Base-by-base conservation (phyloP, 129 eudicot genomes). In the Arctium minus region DNA sequence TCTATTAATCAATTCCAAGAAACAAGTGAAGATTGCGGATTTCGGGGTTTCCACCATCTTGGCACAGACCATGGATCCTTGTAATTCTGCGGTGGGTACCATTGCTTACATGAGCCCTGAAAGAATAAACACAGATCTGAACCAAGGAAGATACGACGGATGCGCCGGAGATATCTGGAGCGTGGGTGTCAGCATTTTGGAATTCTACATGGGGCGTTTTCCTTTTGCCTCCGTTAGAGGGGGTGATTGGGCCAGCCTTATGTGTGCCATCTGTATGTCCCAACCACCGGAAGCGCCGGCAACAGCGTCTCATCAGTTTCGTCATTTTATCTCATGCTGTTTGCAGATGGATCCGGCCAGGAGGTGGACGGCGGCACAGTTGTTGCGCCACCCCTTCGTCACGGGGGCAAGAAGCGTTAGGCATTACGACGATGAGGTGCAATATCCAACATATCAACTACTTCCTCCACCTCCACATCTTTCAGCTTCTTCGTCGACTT, bases 51-150 rank as follows among this genome's bases (percentile, higher is more conserved):
- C 90, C 1, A 82, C 97, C 40, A 83, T 94, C 37, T 65, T 91
- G 72, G 87, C 88, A 0, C 97, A 94, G 17, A 92, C 97, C 0
- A 93, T 91, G 97, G 97, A 91, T 76, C 89, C 91, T 5, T 91
- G 97, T 32, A 89, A 94, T 73, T 91, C 97, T 0, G 80, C 94
- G 1, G 98, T 94, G 12, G 98, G 98, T 7, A 94, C 98, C 0
- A 94, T 94, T 31, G 98, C 98, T n/a, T 94, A 94, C 85, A 94
- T 94, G 98, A 94, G 98, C 70, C 98, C 98, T 0, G 98, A 94
- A 38, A 62, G 98, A 81, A 94, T 94, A 76, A 92, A 94, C 81
- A 90, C 98, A 1, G 97, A 93, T 77, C 76, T 90, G 74, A 91
- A 92, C 67, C 91, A 92, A 33, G 97, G 98, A 0, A 56, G n/a